Percentiles rank a stretch among this genome's conserved stretches.
phyloP scores from a whole-genome alignment of 371 early-diverging fungal species.

The Apophysomyces sp. region DNA sequence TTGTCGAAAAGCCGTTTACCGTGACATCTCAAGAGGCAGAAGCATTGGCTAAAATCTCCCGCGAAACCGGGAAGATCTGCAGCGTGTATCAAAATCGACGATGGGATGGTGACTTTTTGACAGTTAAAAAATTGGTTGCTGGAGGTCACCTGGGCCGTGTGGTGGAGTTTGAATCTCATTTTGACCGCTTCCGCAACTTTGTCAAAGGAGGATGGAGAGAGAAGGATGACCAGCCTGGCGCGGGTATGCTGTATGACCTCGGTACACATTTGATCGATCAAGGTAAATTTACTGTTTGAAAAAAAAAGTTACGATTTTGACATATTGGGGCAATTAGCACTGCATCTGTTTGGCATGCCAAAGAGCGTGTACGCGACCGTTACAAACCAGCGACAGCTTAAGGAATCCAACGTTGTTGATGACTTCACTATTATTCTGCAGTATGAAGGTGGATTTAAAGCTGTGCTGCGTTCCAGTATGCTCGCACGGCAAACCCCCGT shows the following conservation, averaged over 20 bases:
- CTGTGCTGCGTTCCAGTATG: conserved; percentile 70
- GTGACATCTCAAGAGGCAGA: conserved; percentile 62
- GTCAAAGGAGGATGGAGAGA: conserved; percentile 80
- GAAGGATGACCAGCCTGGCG: conserved; percentile 57
- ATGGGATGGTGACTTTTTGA: conserved; percentile 84
- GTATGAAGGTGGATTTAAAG: conserved; percentile 60
- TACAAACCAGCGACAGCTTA: conserved; percentile 68
- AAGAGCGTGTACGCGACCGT: conserved; percentile 61
- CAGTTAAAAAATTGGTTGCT: conserved; percentile 60
- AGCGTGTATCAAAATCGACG: conserved; percentile 80
- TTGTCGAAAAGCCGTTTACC: conserved; percentile 83
- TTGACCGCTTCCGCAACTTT: conserved; percentile 74
- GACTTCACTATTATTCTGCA: conserved; percentile 64
- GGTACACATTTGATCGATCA: conserved; percentile 82
- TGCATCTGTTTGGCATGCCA: conserved; percentile 71
- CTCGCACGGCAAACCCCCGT: conserved; percentile 64
- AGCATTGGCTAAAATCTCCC: conserved; percentile 54
- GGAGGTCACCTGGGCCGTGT: conserved; percentile 60
- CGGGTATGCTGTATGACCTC: conserved; percentile 75
- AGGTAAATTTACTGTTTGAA: conserved; percentile 13
- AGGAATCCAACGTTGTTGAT: conserved; percentile 55
- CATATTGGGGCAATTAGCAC: conserved; percentile 20
- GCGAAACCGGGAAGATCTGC: conserved; percentile 56
- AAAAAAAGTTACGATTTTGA: background rate
- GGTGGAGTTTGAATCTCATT: conserved; percentile 72